Conservation (phyloP, 2,329 filamentous ascomycete species). For the Beauveria pseudobassiana region DNA sequence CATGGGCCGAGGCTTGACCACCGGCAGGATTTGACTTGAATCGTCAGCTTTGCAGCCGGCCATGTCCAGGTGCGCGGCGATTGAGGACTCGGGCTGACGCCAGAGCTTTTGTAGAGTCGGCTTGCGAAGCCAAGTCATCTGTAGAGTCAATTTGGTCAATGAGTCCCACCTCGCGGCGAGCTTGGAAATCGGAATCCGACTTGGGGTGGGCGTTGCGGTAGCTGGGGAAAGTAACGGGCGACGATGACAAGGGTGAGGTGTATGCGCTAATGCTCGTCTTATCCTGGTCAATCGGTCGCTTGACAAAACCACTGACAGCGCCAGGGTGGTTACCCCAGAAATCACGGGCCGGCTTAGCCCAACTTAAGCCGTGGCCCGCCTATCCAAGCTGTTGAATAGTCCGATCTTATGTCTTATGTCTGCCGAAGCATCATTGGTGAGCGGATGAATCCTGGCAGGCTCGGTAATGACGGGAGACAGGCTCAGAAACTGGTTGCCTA, state of each 20-base stretch:
- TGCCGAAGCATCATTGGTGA: conserved; percentile 20
- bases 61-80: conserved; percentile 8
- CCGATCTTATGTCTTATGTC: conserved; percentile 49
- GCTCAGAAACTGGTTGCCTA: conserved; percentile 36
- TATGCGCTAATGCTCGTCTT: conserved; percentile 2
- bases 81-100: conserved; percentile 9
- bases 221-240: conserved; percentile 16
- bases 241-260: conserved; percentile 8
- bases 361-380: conserved; percentile 57
- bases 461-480: conserved; percentile 18
- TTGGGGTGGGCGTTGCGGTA: conserved; percentile 38
- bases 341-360: conserved; percentile 55
- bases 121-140: conserved; percentile 9
- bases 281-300: conserved; percentile 1
- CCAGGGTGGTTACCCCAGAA: conserved; percentile 49
- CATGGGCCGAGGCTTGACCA: background rate
- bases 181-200: conserved; percentile 38
- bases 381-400: conserved; percentile 51
- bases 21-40: background rate
- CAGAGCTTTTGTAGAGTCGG: conserved; percentile 8
- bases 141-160: conserved; percentile 23
- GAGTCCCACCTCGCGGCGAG: background rate
- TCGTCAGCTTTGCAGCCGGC: background rate
- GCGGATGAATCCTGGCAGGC: background rate
- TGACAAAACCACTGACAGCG: background rate